A percentile compares a stretch with the other conserved stretches of the same genome.
These are phyloP conservation scores for Fabrea salina DNA, from an alignment of 169 alveolate species.

Conservation along the genomic window DNA sequence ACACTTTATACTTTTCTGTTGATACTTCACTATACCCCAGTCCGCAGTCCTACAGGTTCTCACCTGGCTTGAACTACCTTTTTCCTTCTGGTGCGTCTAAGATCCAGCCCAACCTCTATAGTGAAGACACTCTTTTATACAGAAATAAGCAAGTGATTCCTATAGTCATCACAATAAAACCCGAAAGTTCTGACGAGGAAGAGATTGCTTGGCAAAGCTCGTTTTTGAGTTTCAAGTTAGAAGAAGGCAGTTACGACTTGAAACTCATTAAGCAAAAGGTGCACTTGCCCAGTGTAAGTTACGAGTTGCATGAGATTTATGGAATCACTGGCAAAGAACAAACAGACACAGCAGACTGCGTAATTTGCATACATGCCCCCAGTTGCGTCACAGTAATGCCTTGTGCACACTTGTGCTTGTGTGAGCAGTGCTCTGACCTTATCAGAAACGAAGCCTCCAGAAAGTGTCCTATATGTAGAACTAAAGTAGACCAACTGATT, in stretches of 20 bases:
- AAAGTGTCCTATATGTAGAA: conserved; percentile 19
- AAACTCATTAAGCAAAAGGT: background rate
- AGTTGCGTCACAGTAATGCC: conserved; percentile 72
- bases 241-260: background rate
- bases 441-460: conserved; percentile 1
- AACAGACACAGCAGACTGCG: too few species aligned
- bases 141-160: background rate
- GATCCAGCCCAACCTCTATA: background rate
- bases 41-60: background rate
- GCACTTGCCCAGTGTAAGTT: background rate
- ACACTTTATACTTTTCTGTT: background rate
- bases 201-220: background rate
- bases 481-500: too few species aligned
- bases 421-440: conserved; percentile 66
- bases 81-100: background rate
- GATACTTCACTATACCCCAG: background rate
- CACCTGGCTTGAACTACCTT: background rate
- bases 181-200: background rate
- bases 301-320: background rate
- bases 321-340: too few species aligned
- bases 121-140: background rate
- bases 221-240: background rate
- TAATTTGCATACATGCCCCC: conserved; percentile 68
- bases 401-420: conserved; percentile 75
- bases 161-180: background rate